Evolutionary conservation across 352 stramenopile species (phyloP), one percentile per base, ranked within the genome.

Genomic region (Hyaloperonospora arabidopsidis): DNA sequence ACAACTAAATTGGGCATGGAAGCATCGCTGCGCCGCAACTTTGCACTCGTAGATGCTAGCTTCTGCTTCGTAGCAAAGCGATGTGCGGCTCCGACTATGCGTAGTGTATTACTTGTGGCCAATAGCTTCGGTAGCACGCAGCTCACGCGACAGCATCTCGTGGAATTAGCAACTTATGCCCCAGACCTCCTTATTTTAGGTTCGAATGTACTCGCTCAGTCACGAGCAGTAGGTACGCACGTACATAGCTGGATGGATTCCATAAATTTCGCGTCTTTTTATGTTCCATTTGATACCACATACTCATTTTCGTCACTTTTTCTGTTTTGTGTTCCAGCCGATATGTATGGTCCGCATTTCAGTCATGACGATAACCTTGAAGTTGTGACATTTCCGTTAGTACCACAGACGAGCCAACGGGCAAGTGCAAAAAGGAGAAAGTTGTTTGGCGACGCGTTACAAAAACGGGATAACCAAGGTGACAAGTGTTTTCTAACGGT

Each of bases 51-150:
- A 23, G 78, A 91, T 46, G 76, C 75, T 14, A 67, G 63, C 25
- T 91, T 79, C 61, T 74, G 68, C 54, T 91, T 91, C 65, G 61
- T 89, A 10, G 64, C 65, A 29, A 79, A 70, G 36, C 66, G 77
- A 52, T 61, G 64, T 40, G 60, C 74, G 5, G 52, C 54, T 17
- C 49, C 79, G 17, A 86, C 54, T 22, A 65, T 83, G 38, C 63
- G 39, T 21, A 88, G 77, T 19, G 67, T 88, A 36, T 52, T 89
- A 25, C 68, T 71, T 23, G 74, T 89, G 55, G 76, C 68, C 58
- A 76, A 79, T 49, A 89, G 74, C 43, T 70, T 88, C 25, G 65
- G 73, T n/a, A 54, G 52, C 28, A 57, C 36, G 17, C 53, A 67
- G 12, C 38, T 89, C n/a, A 69, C 63, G 10, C 61, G 54, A 0